Conservation (phyloP, 805 yeast genomes). For the Pichia manshurica region DNA sequence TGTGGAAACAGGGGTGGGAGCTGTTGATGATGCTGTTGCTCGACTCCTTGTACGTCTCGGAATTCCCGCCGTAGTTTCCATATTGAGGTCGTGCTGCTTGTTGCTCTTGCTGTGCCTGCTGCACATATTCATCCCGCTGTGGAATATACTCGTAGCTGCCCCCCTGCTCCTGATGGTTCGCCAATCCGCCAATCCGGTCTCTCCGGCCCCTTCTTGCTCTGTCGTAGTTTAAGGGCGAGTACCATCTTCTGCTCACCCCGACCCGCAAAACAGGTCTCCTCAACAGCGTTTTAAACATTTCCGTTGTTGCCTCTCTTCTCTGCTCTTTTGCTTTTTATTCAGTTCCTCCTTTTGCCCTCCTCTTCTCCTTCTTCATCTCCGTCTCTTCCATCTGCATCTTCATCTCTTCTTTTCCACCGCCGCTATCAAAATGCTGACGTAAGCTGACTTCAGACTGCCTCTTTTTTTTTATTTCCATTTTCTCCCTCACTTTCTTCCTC, state of each 20-base stretch:
- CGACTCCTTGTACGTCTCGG: background rate
- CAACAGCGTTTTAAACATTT: background rate
- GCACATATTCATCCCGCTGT: background rate
- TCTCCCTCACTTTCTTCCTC: too few relatives aligned
- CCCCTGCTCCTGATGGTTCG: background rate
- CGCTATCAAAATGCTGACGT: too few relatives aligned
- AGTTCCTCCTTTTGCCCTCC: too few relatives aligned
- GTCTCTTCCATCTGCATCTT: too few relatives aligned
- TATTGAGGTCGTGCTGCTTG: too few relatives aligned
- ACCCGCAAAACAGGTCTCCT: background rate
- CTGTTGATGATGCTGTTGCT: constrained; percentile 44
- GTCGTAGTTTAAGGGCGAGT: constrained; percentile 20
- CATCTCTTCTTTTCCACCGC: too few relatives aligned
- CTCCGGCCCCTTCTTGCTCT: constrained; percentile 5
- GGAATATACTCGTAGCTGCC: background rate
- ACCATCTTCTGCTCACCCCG: constrained; percentile 5
- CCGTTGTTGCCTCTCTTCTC: too few relatives aligned
- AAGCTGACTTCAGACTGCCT: too few relatives aligned
- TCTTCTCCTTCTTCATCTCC: too few relatives aligned
- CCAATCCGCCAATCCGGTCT: background rate
- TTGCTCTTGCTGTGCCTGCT: too few relatives aligned
- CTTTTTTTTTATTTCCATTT: too few relatives aligned
- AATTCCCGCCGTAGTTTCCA: constrained; percentile 20
- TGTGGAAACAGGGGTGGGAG: constrained; percentile 53
- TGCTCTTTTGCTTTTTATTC: too few relatives aligned